Percentiles rank a stretch among this genome's conserved stretches.
These are phyloP conservation scores for Paraleonurus japonicus DNA, from an alignment of 257 asterid species.

Conservation along the genomic window DNA sequence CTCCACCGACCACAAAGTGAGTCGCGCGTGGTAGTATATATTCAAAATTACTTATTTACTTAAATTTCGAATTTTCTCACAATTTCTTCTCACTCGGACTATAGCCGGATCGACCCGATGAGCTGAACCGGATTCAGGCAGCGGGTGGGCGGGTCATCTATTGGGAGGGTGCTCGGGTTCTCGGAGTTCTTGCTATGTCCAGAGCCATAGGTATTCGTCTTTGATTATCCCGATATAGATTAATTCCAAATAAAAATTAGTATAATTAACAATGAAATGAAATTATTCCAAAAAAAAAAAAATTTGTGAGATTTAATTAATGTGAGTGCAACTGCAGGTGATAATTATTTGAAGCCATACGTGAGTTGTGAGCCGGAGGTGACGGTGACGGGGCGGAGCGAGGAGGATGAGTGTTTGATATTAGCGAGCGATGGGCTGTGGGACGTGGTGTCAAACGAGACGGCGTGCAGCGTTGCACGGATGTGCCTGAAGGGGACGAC, in stretches of 20 bases:
- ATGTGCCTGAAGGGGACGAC: constrained; percentile 49
- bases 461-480: constrained; percentile 60
- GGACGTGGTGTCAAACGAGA: constrained; percentile 77
- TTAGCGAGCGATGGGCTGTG: constrained; percentile 83
- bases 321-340: constrained; percentile 36
- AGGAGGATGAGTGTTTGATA: constrained; percentile 67
- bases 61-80: not conserved
- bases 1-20: constrained; percentile 70
- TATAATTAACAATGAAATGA: no score
- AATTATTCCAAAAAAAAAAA: no score
- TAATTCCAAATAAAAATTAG: no score
- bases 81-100: not conserved
- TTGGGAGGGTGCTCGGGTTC: constrained; percentile 85
- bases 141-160: constrained; percentile 78
- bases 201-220: constrained; percentile 93
- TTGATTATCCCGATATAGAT: no score
- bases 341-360: constrained; percentile 66
- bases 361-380: constrained; percentile 77
- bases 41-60: no score
- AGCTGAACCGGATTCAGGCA: constrained; percentile 59
- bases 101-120: constrained; percentile 88
- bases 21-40: no score
- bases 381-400: constrained; percentile 51
- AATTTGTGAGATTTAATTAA: no score
- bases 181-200: constrained; percentile 84